phyloP scores from a whole-genome alignment of 129 eudicot species.

The Mikania micrantha region DNA sequence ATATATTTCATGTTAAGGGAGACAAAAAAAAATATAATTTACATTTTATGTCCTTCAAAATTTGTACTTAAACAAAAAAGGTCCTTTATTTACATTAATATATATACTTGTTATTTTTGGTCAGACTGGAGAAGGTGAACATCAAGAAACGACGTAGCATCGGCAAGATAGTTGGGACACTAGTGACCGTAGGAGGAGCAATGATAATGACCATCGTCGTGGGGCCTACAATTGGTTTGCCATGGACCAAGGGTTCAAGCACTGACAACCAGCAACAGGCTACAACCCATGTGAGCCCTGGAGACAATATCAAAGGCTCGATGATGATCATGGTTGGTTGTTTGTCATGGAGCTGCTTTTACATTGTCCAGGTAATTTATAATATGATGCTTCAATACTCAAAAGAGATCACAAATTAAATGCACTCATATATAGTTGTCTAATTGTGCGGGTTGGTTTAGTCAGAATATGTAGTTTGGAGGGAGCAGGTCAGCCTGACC shows the following conservation, averaged over 20 bases:
- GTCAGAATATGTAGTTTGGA: too few relatives aligned
- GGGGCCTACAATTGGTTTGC: conserved; percentile 49
- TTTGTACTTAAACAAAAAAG: not conserved
- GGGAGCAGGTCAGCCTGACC: not conserved
- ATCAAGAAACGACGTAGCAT: conserved; percentile 49
- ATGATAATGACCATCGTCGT: conserved; percentile 62
- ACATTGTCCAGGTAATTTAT: conserved; percentile 42
- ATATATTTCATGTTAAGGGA: not conserved
- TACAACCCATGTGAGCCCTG: conserved; percentile 15
- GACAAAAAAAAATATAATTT: not conserved
- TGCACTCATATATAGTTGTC: too few relatives aligned
- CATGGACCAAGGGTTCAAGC: conserved; percentile 38
- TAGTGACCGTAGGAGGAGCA: conserved; percentile 66
- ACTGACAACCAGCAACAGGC: conserved; percentile 14
- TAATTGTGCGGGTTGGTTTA: too few relatives aligned
- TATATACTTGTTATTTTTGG: not conserved
- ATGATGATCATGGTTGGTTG: conserved; percentile 33
- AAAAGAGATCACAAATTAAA: too few relatives aligned
- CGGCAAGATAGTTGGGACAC: conserved; percentile 57
- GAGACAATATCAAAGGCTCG: conserved; percentile 33
- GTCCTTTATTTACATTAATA: too few relatives aligned
- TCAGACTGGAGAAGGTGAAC: conserved; percentile 61
- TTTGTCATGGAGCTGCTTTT: conserved; percentile 33
- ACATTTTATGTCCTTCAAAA: not conserved
- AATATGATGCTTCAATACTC: too few relatives aligned